Base-by-base conservation (phyloP, 2,329 filamentous ascomycete genomes). In the Cladosporium colombiae region DNA sequence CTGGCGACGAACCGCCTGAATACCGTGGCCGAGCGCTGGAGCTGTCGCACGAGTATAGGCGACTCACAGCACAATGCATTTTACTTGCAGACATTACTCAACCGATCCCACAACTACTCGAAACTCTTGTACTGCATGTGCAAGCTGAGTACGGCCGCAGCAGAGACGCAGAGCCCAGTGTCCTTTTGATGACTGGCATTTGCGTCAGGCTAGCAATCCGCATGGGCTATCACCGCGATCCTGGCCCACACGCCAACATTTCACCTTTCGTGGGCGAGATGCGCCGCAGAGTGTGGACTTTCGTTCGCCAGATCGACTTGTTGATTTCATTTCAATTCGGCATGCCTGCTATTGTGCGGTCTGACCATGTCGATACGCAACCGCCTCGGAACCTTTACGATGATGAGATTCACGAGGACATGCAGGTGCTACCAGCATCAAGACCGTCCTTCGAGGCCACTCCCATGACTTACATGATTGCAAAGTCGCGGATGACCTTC, bases 361-460 rank as follows among this genome's bases (percentile, higher is more conserved):
- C 89, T 14, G 84, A 89, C 57, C 89, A 93, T 73, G 92, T 88
- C 64, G 92, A 95, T 72, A 89, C 91, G 0, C 84, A 89, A 70
- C 79, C 91, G 6, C 91, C 91, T 0, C 86, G 88, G 65, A 95
- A 94, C 73, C 84, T 94, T 18, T 91, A 91, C 74, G 91, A 95
- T 70, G 90, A 93, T 68, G 91, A 94, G 70, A 88, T 95, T 46
- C 85, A 88, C 56, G 88, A 89, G 3, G 85, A 86, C 25, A 89
- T 87, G 68, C 89, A 88, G 69, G 79, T 83, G 8, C 77, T 94
- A 11, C 91, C 91, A 0, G 84, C 86, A 1, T 86, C 89, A 0
- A 82, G 90, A 65, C 88, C 91, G 0, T 81, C 81, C 35, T 87
- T 85, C 0, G 90, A 93, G 74, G 86, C 89, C 2, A 94, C 91